Evolutionary conservation across 2,329 filamentous ascomycete species (phyloP), one percentile per base, ranked within the genome.

Genomic region (Nemania abortiva): DNA sequence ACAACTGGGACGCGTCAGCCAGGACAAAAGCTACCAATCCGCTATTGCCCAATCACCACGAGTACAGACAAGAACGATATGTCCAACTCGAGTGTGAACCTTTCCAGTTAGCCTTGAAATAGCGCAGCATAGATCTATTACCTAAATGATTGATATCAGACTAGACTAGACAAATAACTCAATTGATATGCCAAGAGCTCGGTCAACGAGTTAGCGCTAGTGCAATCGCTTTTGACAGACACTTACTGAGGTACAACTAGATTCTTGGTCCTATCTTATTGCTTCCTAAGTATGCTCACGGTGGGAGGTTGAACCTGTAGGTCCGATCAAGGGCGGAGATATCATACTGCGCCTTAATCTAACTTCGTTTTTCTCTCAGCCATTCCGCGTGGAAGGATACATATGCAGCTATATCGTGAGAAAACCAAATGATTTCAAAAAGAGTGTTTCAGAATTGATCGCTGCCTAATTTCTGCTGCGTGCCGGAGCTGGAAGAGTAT

Each of bases 391-490:
- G n/a, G n/a, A n/a, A n/a, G n/a, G n/a, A n/a, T n/a, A n/a, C n/a
- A n/a, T n/a, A n/a, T n/a, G n/a, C n/a, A n/a, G 18, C 34, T n/a
- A 42, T 56, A 13, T 20, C 24, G 56, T 18, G 18, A n/a, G 47
- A 60, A 34, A 2, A 47, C 10, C 6, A 20, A 20, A n/a, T 18
- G 15, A 54, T 54, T 54, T 34, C 20, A n/a, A 20, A 15, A 27
- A 20, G 24, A 20, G 7, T 7, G 11, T 31, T 57, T 45, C 24
- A 31, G 7, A 34, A 45, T 37, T 45, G 10, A 22, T 37, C 42
- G 49, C 55, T 60, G 61, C 55, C 66, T 47, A 42, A n/a, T n/a
- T 20, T 34, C 2, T 22, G 34, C 27, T 31, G 2, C 29, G 29
- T 34, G 29, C 18, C 13, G 27, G 6, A 34, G 52, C 29, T 54